Evolutionary conservation across 2,329 filamentous ascomycete genomes (phyloP).

Genomic region (Alternaria triticina): DNA sequence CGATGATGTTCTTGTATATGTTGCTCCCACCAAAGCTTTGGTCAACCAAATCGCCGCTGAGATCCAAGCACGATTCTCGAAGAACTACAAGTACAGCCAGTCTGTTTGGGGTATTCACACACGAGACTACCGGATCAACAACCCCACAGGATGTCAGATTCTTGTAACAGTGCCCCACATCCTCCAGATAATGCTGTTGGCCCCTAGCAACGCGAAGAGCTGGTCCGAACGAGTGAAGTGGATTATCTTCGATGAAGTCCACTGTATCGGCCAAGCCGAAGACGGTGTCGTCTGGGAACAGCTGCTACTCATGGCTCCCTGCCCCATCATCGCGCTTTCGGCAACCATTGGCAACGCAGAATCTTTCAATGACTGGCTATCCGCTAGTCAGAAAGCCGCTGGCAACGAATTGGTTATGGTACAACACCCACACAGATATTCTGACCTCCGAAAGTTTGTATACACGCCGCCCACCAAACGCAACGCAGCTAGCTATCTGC

Average conservation of each 20-base stretch:
- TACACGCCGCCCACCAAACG: conserved; percentile 59
- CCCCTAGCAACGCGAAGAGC: conserved; percentile 69
- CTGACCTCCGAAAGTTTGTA: conserved; percentile 76
- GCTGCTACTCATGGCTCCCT: conserved; percentile 73
- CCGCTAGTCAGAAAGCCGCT: conserved; percentile 66
- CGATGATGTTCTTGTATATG: conserved; percentile 75
- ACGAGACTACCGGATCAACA: conserved; percentile 76
- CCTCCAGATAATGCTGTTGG: conserved; percentile 74
- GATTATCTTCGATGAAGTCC: conserved; percentile 84
- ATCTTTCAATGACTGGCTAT: conserved; percentile 73
- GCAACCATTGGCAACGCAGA: conserved; percentile 79
- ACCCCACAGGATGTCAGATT: conserved; percentile 73
- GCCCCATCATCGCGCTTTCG: conserved; percentile 79
- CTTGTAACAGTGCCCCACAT: conserved; percentile 80
- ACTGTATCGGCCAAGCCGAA: conserved; percentile 78
- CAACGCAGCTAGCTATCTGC: conserved; percentile 55
- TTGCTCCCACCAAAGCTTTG: conserved; percentile 80
- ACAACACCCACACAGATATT: conserved; percentile 72
- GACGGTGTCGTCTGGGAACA: conserved; percentile 83
- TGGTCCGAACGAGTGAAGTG: conserved; percentile 74
- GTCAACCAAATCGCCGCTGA: conserved; percentile 86
- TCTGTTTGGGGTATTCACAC: conserved; percentile 83
- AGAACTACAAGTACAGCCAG: conserved; percentile 65
- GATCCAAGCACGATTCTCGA: conserved; percentile 75
- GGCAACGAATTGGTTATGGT: conserved; percentile 72